phyloP scores from a whole-genome alignment of 176 grass and related monocot species.

The Phoenix roebelenii region DNA sequence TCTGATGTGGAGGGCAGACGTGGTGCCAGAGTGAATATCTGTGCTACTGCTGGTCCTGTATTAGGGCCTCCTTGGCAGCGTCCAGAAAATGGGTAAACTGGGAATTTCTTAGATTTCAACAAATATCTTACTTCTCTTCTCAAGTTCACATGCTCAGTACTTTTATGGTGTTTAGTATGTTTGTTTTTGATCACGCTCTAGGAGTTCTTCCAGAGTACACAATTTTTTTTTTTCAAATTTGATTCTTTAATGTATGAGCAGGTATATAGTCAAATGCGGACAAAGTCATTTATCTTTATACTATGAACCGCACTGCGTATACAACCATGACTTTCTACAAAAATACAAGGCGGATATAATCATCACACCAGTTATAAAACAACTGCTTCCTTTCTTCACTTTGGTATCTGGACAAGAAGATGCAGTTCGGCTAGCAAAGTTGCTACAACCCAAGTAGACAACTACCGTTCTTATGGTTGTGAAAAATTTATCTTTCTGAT shows the following conservation, averaged over 20 bases:
- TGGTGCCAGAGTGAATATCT: slow-evolving; percentile 22
- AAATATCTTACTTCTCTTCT: not conserved
- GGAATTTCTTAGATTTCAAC: not conserved
- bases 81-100: slow-evolving; percentile 76
- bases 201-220: not conserved
- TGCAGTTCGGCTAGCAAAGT: slow-evolving; percentile 55
- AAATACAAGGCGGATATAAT: slow-evolving; percentile 48
- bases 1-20: slow-evolving; percentile 26
- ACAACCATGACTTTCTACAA: slow-evolving; percentile 46
- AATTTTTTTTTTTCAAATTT: too few relatives aligned
- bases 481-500: slow-evolving; percentile 1
- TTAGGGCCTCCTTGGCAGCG: slow-evolving; percentile 82
- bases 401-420: slow-evolving; percentile 93
- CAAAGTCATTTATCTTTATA: slow-evolving; percentile 34
- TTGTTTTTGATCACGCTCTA: not conserved
- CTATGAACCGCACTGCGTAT: slow-evolving; percentile 88
- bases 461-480: not conserved
- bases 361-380: slow-evolving; percentile 75
- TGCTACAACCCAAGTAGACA: slow-evolving; percentile 42
- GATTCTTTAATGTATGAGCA: slow-evolving; percentile 6
- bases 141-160: not conserved
- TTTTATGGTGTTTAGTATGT: not conserved
- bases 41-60: slow-evolving; percentile 66
- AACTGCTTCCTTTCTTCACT: slow-evolving; percentile 73
- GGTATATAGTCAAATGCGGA: slow-evolving; percentile 33